Conservation (phyloP, 331 rosid species). For the Ulmus americana region DNA sequence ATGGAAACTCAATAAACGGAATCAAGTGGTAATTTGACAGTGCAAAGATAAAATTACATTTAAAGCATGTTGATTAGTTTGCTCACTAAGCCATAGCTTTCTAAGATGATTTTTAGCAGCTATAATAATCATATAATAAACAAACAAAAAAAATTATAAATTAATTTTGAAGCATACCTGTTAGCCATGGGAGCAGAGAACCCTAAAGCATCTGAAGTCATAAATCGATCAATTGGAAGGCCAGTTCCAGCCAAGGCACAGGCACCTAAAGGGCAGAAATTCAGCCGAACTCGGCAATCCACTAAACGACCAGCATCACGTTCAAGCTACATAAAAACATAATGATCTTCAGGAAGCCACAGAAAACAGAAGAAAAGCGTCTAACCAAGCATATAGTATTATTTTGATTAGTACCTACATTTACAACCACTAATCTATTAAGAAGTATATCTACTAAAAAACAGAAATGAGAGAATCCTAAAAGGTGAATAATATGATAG, state of each 20-base stretch:
- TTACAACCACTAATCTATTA: too few relatives aligned
- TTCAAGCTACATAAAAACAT: constrained; percentile 61
- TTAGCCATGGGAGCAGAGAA: constrained; percentile 88
- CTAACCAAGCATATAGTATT: background rate
- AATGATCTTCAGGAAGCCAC: background rate
- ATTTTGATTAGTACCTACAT: too few relatives aligned
- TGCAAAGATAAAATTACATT: too few relatives aligned
- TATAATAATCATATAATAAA: too few relatives aligned
- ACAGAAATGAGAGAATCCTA: too few relatives aligned
- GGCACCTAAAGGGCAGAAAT: constrained; percentile 84
- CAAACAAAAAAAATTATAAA: background rate
- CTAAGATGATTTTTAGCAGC: too few relatives aligned
- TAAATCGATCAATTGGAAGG: constrained; percentile 88
- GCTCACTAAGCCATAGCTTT: too few relatives aligned
- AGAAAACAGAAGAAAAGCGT: constrained; percentile 1
- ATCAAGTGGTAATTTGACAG: too few relatives aligned
- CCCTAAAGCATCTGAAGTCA: constrained; percentile 78
- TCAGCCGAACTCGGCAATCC: constrained; percentile 83
- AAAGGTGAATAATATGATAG: background rate
- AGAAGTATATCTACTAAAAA: too few relatives aligned
- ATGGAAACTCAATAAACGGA: too few relatives aligned
- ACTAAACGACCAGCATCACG: constrained; percentile 80
- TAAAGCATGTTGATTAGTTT: too few relatives aligned
- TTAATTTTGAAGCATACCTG: constrained; percentile 43
- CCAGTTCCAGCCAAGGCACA: constrained; percentile 99